Conservation (phyloP, 306 rosid genomes). For the Prunus mira region DNA sequence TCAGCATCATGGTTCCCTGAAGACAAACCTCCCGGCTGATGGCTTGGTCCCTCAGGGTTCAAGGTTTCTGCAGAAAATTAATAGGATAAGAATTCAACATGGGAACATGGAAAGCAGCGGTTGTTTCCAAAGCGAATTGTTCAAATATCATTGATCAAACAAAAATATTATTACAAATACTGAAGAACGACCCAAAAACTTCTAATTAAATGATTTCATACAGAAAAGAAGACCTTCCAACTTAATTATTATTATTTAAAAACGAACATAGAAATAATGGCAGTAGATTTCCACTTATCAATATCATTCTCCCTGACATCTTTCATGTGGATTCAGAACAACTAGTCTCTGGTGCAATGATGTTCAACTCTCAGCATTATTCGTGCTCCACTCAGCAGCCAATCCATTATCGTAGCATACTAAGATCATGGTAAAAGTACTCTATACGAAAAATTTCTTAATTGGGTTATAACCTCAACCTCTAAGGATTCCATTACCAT, state of each 20-base stretch:
- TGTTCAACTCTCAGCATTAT: neutral
- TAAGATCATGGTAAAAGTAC: neutral
- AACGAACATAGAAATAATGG: neutral
- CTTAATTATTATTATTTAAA: neutral
- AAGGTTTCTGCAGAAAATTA: slow-evolving; percentile 37
- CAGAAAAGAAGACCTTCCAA: neutral
- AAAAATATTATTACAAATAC: neutral
- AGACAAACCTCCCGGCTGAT: slow-evolving; percentile 37
- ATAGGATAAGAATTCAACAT: slow-evolving; percentile 9
- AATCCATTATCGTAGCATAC: neutral
- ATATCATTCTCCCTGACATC: neutral
- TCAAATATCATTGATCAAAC: neutral
- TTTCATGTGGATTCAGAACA: neutral
- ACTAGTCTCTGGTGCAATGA: neutral
- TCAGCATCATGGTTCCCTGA: slow-evolving; percentile 44
- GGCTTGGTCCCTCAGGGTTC: slow-evolving; percentile 32
- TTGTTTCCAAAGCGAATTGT: neutral
- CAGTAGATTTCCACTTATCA: neutral
- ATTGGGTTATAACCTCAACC: neutral
- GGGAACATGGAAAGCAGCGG: neutral
- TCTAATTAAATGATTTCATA: neutral
- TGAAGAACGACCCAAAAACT: neutral
- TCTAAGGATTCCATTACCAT: neutral
- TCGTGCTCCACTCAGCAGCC: neutral
- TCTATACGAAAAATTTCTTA: neutral